Evolutionary conservation across 2,329 filamentous ascomycete genomes (phyloP), one percentile per base, ranked within the genome.

Genomic region (Trichoderma simmonsii): DNA sequence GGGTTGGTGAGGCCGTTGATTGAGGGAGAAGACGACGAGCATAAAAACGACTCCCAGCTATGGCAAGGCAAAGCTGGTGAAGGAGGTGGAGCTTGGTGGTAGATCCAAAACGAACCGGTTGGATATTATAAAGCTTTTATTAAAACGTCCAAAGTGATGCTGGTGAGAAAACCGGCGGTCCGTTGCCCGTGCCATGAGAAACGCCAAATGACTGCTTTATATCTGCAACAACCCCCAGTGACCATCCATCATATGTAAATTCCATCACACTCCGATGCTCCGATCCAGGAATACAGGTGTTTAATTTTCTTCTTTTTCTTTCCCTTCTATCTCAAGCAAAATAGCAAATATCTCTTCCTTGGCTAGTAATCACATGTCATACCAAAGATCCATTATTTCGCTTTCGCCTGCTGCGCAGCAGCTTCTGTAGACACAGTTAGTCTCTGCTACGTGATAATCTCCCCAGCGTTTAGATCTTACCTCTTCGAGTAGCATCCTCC

Each of bases 401-500:
- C 86, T 81, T 89, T 89, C 21, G 85, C 85, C 66, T 87, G 85
- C 76, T 89, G 87, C 69, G 87, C 86, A 54, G 87, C 84, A 21
- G 88, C 88, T 82, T 90, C 88, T 89, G 75, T n/a, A 11, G 15
- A 32, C 63, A 12, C 15, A 12, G 43, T 24, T 62, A 64, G 56
- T 11, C 14, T n/a, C 7, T 32, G 11, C 2, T 21, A 11, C 28
- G n/a, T 9, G 30, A 51, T 21, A 36, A 3, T n/a, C 18, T 21
- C 26, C 4, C 4, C 36, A 6, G 6, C 7, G 3, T 12, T 14
- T 11, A 48, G 11, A 30, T 9, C 83, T 78, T 84, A 93, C 93
- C 93, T 90, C 93, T 91, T 81, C 93, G 89, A 73, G 93, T 97
- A 24, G 95, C 95, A 84, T 98, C 95, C 84, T 98, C 95, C 73